Conservation (phyloP, 2,329 filamentous ascomycete genomes). For the Curvularia spicifera region DNA sequence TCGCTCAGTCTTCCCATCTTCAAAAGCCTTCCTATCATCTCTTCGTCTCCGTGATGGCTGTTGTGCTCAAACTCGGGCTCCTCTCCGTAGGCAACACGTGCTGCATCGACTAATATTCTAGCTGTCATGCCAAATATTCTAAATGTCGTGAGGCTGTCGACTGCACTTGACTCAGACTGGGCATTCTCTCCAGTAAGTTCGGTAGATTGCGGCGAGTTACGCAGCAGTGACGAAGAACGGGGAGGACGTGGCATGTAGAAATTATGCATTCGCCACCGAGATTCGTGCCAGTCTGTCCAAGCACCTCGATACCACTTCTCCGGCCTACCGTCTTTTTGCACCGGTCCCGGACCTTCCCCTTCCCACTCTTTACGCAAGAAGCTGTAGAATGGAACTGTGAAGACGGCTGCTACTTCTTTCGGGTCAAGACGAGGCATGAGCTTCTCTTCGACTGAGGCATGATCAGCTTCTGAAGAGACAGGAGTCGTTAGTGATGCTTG, state of each 20-base stretch:
- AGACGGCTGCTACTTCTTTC: conserved; percentile 90
- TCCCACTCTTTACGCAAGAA: conserved; percentile 70
- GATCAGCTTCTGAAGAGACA: conserved; percentile 11
- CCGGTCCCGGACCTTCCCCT: conserved; percentile 52
- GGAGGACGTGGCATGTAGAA: conserved; percentile 75
- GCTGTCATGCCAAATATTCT: conserved; percentile 96
- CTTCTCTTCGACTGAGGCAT: conserved; percentile 60
- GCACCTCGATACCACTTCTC: conserved; percentile 83
- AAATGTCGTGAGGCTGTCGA: conserved; percentile 65
- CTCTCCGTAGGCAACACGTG: conserved; percentile 79
- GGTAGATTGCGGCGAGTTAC: conserved; percentile 8
- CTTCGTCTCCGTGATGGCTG: conserved; percentile 69
- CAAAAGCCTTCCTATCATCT: conserved; percentile 65
- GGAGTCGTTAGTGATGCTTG: conserved; percentile 35
- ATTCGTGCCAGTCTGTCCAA: conserved; percentile 81
- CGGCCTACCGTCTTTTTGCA: conserved; percentile 43
- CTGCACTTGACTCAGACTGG: conserved; percentile 47
- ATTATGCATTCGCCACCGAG: conserved; percentile 86
- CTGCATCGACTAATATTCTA: conserved; percentile 85
- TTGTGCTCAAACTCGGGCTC: conserved; percentile 84
- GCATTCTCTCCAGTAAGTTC: conserved; percentile 31
- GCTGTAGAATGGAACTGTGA: conserved; percentile 85
- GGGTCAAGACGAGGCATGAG: conserved; percentile 84
- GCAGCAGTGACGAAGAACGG: conserved; percentile 17
- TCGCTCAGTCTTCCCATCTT: conserved; percentile 63